Evolutionary conservation across 2,329 filamentous ascomycete genomes (phyloP), one percentile per base, ranked within the genome.

Genomic region (Aspergillus udagawae): DNA sequence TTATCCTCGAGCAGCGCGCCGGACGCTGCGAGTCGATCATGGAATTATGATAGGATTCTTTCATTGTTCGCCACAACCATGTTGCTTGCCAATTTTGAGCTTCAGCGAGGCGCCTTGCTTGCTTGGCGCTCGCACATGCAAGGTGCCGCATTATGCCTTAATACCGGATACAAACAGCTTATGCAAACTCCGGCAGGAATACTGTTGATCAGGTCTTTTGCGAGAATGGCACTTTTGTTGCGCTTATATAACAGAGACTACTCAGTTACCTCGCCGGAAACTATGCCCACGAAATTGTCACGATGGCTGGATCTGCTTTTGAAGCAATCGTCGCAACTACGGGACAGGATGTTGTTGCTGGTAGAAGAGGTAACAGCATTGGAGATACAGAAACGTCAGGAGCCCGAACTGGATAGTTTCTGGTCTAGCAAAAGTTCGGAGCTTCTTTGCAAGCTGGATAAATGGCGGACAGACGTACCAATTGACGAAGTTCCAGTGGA

Each of bases 221-320:
- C 60, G 9, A 49, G 60, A 14, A 62, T 62, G 60, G 55, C 60
- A 8, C 58, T 62, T 20, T 48, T 62, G 4, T 28, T 62, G 9
- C 58, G 58, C 23, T 41, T 62, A 29, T 59, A 62, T 23, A 62
- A 62, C 42, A 51, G 57, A 42, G 44, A 59, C 5, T 58, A 56
- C 42, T 55, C 59, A 8, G 60, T 62, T 6, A 62, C 60, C 8
- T 56, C 52, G 3, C 38, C 52, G 42, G 44, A 53, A 14, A 50
- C 48, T 20, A 61, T 62, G 60, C 27, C 51, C 3, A 21, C 45
- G 28, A 53, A 51, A 20, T 28, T 60, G 4, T 38, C 51, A 20
- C 17, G 9, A 20, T 60, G 58, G 55, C 32, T 60, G 21, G 49
- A 60, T 42, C 20, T 25, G 9, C 51, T 60, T 29, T 49, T 60